Conservation (phyloP, 345 rosid genomes). For the Populus davidiana region DNA sequence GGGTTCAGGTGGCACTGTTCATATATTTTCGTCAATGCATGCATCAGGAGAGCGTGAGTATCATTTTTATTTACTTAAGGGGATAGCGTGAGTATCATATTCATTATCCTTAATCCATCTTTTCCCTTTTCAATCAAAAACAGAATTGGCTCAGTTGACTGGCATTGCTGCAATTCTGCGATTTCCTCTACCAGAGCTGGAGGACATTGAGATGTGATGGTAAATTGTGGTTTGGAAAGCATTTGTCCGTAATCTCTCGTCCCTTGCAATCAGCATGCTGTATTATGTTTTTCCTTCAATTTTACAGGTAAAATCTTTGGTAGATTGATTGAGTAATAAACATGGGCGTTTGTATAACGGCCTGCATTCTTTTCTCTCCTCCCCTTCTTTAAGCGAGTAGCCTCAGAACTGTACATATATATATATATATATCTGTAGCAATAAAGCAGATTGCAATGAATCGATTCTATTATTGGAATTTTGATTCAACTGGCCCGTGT, state of each 20-base stretch:
- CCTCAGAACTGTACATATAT: no score
- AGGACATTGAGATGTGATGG: conserved; percentile 88
- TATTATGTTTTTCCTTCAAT: background rate
- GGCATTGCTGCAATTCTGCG: conserved; percentile 94
- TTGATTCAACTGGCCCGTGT: no score
- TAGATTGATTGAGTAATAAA: no score
- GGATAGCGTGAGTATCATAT: background rate
- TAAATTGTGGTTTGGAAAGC: background rate
- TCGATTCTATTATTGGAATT: no score
- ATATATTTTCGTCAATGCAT: conserved; percentile 91
- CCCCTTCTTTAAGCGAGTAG: no score
- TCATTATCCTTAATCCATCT: background rate
- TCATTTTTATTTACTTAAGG: background rate
- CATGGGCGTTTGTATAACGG: no score
- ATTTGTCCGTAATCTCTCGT: background rate
- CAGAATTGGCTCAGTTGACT: conserved; percentile 80
- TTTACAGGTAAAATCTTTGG: background rate
- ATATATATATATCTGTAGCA: no score
- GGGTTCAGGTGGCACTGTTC: conserved; percentile 64
- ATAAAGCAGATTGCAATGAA: no score
- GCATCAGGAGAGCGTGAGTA: conserved; percentile 92
- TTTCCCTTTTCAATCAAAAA: conserved; percentile 3
- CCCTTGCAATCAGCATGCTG: background rate
- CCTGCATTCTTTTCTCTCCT: no score
- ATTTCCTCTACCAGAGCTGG: conserved; percentile 92